Evolutionary conservation across 176 grass and related monocot species (phyloP).

Genomic region (Elaeis guineensis): DNA sequence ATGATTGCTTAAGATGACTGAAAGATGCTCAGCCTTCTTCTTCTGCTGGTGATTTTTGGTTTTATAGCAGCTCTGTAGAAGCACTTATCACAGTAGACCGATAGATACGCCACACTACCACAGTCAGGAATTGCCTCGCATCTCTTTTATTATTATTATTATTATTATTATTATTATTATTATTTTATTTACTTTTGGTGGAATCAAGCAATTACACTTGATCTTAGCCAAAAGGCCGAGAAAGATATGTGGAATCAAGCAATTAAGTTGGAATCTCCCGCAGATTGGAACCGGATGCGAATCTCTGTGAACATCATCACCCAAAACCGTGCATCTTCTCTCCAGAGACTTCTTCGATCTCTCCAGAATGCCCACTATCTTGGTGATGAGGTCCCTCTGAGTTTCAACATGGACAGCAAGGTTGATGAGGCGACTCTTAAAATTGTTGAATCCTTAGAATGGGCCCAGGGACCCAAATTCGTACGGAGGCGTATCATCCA

Average conservation of each 20-base stretch:
- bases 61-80: no score
- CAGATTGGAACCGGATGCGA: slow-evolving; percentile 92
- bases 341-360: slow-evolving; percentile 44
- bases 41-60: no score
- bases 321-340: slow-evolving; percentile 62
- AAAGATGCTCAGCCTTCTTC: no score
- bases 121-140: no score
- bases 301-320: slow-evolving; percentile 98
- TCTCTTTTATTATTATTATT: no score
- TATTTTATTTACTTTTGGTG: no score
- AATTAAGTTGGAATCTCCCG: neutral
- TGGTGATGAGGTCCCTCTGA: slow-evolving; percentile 75
- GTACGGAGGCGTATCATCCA: slow-evolving; percentile 84
- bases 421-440: slow-evolving; percentile 74
- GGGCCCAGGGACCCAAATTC: slow-evolving; percentile 75
- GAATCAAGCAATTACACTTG: slow-evolving; percentile 5
- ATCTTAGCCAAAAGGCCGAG: slow-evolving; percentile 4
- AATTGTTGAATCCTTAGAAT: slow-evolving; percentile 40
- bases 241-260: neutral
- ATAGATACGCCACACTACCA: no score
- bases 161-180: no score
- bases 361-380: slow-evolving; percentile 66
- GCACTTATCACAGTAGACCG: no score
- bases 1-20: no score
- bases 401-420: slow-evolving; percentile 97